Base-by-base conservation (phyloP, 1,284 basidiomycete genomes). In the Fomitopsis palustris region DNA sequence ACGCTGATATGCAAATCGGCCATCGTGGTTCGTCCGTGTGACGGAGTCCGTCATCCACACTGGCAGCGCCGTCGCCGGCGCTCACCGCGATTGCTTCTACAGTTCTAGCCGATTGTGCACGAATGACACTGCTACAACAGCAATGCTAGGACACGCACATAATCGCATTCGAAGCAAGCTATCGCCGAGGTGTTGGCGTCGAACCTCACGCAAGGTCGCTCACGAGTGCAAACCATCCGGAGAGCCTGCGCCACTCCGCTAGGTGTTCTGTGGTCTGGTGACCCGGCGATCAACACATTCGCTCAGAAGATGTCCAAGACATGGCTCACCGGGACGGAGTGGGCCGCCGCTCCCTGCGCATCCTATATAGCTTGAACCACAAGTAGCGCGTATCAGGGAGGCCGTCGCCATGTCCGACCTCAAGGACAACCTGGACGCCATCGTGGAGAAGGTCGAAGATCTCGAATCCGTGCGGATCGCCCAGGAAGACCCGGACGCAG, bases 401-500 rank as follows among this genome's bases (percentile, higher is more conserved):
- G 37, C 12, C 51, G 23, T 25, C 19, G 21, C 53, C 27, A 39
- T 54, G 53, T 29, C 55, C 12, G 45, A 51, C 4, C 5, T 23
- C 25, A 29, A 45, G 27, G 23, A 21, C 25, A 43, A 37, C 6
- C 21, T 23, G 12, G 49, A 19, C 33, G 17, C 56, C 19, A 31
- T 27, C 37, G 49, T 53, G 6, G 64, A 64, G 62, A 65, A 67
- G 56, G 54, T 21, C 1, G 52, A 47, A 23, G 45, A 55, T 27
- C 25, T 56, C 31, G 54, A 58, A 25, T 49, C 54, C 14, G 38
- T 61, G 0, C 58, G 62, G 52, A 60, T 65, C 19, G 58, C 59
- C 53, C 56, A 58, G 16, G 62, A 62, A 56, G 25, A 65, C 41
- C 65, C 72, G 2, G 72, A 77, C 58, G 72, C 69, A 19, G 75